Base-by-base conservation (phyloP, 257 asterid genomes). In the Rehmannia glutinosa region DNA sequence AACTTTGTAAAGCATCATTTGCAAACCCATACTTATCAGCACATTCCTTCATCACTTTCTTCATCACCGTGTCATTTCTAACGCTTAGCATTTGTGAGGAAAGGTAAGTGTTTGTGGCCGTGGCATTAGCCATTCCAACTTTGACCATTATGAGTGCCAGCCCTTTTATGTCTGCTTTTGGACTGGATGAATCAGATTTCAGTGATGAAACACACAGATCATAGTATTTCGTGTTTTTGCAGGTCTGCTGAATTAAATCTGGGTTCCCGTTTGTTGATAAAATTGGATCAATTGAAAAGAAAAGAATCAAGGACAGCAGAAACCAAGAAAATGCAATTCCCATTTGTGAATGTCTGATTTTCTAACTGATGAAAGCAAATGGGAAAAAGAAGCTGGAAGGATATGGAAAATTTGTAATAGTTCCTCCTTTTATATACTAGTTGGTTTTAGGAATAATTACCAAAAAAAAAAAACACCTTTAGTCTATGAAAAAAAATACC, bases 141-240 rank as follows among this genome's bases (percentile, higher is more conserved):
- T 49, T 73, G 5, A 71, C 78, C 93, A 86, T 78, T 52, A 90
- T 92, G 3, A 75, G 50, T 0, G 97, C 98, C 58, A 92, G 65
- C 0, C 85, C 97, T 28, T 79, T 90, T 25, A 80, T 68, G 72
- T 87, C 96, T 63, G 95, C 81, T 53, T 81, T 74, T 0, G 75
- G 66, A 47, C 91, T 81, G 16, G 81, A 80, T 24, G 81, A 42
- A 24, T 86, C 84, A 3, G 96, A 90, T 73, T 74, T 78, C 39
- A 92, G 80, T 11, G 92, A 81, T n/a, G 95, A 84, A 0, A 87
- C 72, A 33, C 98, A 92, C 1, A 92, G 87, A 8, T 86, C 91
- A 32, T 81, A 92, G 84, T 92, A 80, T 25, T 81, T 82, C 32
- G 98, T 86, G 77, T 10, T 78, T 47, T 80, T 83, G 84, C 98